phyloP scores from a whole-genome alignment of 2,329 filamentous ascomycete genomes.

The Epichloe amarillans region DNA sequence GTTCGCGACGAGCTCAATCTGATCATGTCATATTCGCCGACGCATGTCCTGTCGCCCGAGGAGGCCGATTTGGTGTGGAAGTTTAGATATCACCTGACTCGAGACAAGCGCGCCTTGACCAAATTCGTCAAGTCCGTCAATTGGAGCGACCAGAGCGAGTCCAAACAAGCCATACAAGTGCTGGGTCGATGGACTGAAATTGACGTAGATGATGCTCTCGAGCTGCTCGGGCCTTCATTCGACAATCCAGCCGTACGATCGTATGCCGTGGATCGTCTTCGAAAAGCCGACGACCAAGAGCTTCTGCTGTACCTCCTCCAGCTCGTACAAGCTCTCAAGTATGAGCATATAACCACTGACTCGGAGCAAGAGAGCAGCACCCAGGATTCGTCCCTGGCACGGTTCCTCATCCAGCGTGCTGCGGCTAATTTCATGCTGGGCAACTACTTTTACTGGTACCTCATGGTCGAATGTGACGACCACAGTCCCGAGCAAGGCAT shows the following conservation, averaged over 20 bases:
- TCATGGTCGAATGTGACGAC: constrained; percentile 96
- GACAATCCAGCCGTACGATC: constrained; percentile 78
- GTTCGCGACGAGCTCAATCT: constrained; percentile 85
- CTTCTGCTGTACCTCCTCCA: constrained; percentile 83
- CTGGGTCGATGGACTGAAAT: constrained; percentile 92
- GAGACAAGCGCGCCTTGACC: constrained; percentile 83
- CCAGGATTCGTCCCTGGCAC: constrained; percentile 72
- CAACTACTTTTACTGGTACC: constrained; percentile 95
- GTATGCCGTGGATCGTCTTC: constrained; percentile 82
- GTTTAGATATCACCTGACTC: constrained; percentile 84
- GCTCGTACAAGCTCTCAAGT: constrained; percentile 90
- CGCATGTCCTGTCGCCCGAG: constrained; percentile 72
- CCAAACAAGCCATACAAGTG: constrained; percentile 78
- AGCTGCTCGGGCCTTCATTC: constrained; percentile 83
- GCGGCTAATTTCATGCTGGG: constrained; percentile 80
- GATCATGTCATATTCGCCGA: constrained; percentile 86
- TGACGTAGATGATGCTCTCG: constrained; percentile 89
- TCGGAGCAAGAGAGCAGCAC: constrained; percentile 40
- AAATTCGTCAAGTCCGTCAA: constrained; percentile 98
- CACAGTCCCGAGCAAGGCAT: constrained; percentile 59
- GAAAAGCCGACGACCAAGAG: constrained; percentile 87
- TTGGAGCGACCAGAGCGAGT: constrained; percentile 77
- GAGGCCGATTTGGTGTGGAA: constrained; percentile 97
- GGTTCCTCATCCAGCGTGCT: constrained; percentile 79
- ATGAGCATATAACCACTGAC: constrained; percentile 62